phyloP scores from a whole-genome alignment of 2,329 filamentous ascomycete genomes.

The Coniella lustricola region DNA sequence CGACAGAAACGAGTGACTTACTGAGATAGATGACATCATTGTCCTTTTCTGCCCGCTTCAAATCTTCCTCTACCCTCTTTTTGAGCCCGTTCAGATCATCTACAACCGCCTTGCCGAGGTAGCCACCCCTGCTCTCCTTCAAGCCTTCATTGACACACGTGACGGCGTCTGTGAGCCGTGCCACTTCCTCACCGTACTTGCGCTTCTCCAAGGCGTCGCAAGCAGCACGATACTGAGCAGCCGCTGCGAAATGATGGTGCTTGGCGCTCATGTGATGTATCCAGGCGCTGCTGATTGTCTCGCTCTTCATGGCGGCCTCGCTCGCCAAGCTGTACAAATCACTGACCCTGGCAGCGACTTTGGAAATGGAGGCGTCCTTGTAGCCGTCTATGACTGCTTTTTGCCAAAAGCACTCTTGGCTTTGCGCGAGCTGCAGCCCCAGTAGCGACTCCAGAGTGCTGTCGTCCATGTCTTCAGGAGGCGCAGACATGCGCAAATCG shows the following conservation, averaged over 20 bases:
- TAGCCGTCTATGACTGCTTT: constrained; percentile 91
- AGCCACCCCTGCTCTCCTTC: constrained; percentile 65
- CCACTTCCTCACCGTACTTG: constrained; percentile 92
- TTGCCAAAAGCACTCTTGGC: constrained; percentile 97
- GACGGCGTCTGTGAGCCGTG: constrained; percentile 74
- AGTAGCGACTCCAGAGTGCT: constrained; percentile 78
- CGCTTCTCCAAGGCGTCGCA: constrained; percentile 88
- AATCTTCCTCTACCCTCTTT: constrained; percentile 71
- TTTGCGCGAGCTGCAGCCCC: constrained; percentile 81
- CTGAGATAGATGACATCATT: constrained; percentile 92
- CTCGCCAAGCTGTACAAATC: constrained; percentile 82
- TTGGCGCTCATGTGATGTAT: constrained; percentile 97
- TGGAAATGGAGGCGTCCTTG: constrained; percentile 87
- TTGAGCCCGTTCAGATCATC: constrained; percentile 80
- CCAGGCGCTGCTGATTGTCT: constrained; percentile 88
- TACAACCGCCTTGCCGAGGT: constrained; percentile 73
- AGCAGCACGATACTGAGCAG: constrained; percentile 86
- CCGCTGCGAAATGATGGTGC: constrained; percentile 93
- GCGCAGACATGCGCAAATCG: constrained; percentile 70
- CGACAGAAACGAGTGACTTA: constrained; percentile 30
- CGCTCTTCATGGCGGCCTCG: constrained; percentile 80
- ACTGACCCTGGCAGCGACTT: constrained; percentile 80
- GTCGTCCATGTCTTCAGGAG: constrained; percentile 92
- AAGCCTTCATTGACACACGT: constrained; percentile 78
- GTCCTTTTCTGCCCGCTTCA: constrained; percentile 90